Percentiles rank a stretch among this genome's conserved stretches.
These are phyloP conservation scores for Cornus kousa DNA, from an alignment of 148 eudicot species.

Conservation along the genomic window DNA sequence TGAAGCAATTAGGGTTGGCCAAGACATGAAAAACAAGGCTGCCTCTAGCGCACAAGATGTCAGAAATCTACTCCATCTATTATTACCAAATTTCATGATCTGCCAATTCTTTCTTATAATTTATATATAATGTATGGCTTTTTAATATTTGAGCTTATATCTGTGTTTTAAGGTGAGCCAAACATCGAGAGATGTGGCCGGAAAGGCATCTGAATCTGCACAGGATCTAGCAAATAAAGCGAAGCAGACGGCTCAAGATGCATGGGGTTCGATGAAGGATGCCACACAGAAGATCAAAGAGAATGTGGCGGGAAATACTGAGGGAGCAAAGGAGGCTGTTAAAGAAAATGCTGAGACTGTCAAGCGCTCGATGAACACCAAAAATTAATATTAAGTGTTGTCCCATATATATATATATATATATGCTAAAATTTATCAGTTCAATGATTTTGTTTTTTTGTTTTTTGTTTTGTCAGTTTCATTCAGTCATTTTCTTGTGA, in stretches of 20 bases:
- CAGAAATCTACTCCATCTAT: not conserved
- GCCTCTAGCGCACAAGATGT: constrained; percentile 50
- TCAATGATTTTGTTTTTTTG: not conserved
- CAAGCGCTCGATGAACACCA: not conserved
- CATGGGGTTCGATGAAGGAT: not conserved
- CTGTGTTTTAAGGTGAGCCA: not conserved
- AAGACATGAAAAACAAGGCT: constrained; percentile 48
- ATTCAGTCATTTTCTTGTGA: not conserved
- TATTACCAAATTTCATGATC: no score
- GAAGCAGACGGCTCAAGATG: not conserved
- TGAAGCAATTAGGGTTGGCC: constrained; percentile 45
- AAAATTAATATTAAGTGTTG: not conserved
- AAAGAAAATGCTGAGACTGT: not conserved
- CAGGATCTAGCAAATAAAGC: not conserved
- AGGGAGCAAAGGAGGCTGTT: not conserved
- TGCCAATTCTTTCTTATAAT: no score
- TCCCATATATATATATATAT: not conserved
- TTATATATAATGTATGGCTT: no score
- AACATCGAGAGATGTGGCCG: not conserved
- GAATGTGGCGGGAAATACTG: not conserved
- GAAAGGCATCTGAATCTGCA: not conserved
- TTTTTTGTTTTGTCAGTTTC: no score
- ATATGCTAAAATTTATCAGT: not conserved
- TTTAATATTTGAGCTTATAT: no score
- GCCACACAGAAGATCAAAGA: not conserved